Evolutionary conservation across 2,329 filamentous ascomycete species (phyloP), one percentile per base, ranked within the genome.

Genomic region (Exophiala spinifera): DNA sequence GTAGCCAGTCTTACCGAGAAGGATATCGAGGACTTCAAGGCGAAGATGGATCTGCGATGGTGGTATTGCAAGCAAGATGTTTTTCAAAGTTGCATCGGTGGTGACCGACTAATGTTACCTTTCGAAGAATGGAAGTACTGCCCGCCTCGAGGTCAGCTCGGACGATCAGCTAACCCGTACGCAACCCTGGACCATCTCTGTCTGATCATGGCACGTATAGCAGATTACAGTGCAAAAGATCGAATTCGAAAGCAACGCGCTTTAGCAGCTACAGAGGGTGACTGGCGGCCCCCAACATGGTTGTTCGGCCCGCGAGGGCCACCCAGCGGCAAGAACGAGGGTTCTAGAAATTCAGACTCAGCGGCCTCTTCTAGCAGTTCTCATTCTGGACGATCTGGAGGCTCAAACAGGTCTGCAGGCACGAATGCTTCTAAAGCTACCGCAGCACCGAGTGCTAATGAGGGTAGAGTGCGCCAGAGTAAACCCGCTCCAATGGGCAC

Each of bases 31-130:
- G 85, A 82, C 37, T 95, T 88, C 65, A 88, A 94, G 65, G 86
- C 88, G 14, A 78, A 94, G 36, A 84, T 88, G 60, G 94, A 97
- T 71, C 73, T 97, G 4, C 95, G 88, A 67, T 99, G 92, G 91
- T 96, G 91, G 88, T 96, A 91, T 68, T 86, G 83, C 64, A 95
- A 96, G 70, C 94, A 96, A 76, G 94, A 97, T 69, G 84, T 88
- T 7, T 95, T 92, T 63, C 92, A 96, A 69, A 91, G 89, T 67
- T 83, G 96, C 57, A 76, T 97, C 20, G 94, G 91, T 62, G 92
- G 90, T 7, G 91, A 92, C 39, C 81, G 81, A 58, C 76, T 95
- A 44, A 86, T 96, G 90, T 84, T 95, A 77, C 85, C 90, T 40
- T 95, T 88, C 67, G 78, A 84, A 23, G 77, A 82, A 58, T 96